A percentile compares a stretch with the other conserved stretches of the same genome.
These are phyloP conservation scores for Phytomonas sp. DNA, from an alignment of 208 protist species.

Conservation along the genomic window DNA sequence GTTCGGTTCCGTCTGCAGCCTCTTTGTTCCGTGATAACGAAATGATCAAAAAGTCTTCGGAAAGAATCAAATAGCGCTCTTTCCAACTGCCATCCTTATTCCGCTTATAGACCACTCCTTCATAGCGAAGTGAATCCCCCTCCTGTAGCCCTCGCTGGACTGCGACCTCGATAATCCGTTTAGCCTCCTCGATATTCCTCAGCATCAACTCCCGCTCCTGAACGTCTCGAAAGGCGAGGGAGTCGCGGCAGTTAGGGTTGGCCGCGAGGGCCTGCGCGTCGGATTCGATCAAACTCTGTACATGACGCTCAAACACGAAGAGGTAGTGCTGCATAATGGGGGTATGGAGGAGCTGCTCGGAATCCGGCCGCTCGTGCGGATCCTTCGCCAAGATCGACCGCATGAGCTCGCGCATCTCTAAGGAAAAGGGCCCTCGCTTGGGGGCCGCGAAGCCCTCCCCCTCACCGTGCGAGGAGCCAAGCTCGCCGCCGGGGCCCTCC, in stretches of 20 bases:
- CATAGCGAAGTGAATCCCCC: conserved; percentile 29
- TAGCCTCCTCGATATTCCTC: conserved; percentile 52
- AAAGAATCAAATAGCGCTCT: conserved; percentile 61
- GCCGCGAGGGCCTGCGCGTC: conserved; percentile 30
- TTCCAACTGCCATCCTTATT: conserved; percentile 70
- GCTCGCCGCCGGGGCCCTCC: background rate
- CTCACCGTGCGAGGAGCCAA: conserved; percentile 1
- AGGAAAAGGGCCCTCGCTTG: conserved; percentile 24
- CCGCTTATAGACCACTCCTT: conserved; percentile 80
- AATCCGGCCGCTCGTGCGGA: conserved; percentile 54
- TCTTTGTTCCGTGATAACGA: conserved; percentile 53
- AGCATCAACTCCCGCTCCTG: conserved; percentile 36
- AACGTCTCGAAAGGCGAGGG: conserved; percentile 34
- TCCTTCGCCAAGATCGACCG: conserved; percentile 47
- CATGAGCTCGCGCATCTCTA: conserved; percentile 75
- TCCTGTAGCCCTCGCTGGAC: conserved; percentile 32
- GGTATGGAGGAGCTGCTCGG: conserved; percentile 61
- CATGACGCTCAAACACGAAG: conserved; percentile 59
- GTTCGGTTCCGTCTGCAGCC: conserved; percentile 39
- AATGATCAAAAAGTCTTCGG: conserved; percentile 62
- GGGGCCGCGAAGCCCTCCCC: background rate
- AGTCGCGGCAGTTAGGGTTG: conserved; percentile 18
- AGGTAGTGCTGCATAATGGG: conserved; percentile 81
- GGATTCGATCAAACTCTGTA: conserved; percentile 32
- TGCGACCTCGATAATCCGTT: conserved; percentile 38